These are phyloP conservation scores for Curvularia spicifera DNA, from an alignment of 2,329 filamentous ascomycete genomes.

Conservation along the genomic window DNA sequence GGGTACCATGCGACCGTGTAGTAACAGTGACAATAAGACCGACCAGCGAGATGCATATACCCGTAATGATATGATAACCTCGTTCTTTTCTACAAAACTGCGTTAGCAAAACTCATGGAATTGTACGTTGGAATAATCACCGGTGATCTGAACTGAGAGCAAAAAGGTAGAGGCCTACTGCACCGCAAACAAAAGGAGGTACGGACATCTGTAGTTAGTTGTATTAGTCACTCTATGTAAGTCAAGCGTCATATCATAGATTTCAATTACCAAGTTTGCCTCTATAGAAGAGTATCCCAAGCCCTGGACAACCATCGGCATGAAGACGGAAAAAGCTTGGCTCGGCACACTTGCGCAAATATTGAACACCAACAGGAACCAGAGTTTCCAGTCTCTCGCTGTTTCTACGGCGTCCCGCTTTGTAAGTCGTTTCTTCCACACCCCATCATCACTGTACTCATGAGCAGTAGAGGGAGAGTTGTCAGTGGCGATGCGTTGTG, in stretches of 20 bases:
- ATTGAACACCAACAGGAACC: constrained; percentile 46
- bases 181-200: constrained; percentile 56
- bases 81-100: constrained; percentile 17
- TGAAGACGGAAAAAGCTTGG: constrained; percentile 51
- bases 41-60: constrained; percentile 53
- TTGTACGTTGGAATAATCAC: not conserved
- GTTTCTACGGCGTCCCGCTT: constrained; percentile 28
- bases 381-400: constrained; percentile 31
- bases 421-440: constrained; percentile 19
- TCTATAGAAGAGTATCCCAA: constrained; percentile 27
- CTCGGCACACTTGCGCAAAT: constrained; percentile 52
- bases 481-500: constrained; percentile 25
- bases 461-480: constrained; percentile 12
- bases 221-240: not conserved
- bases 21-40: constrained; percentile 28
- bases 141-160: constrained; percentile 54
- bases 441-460: constrained; percentile 5
- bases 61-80: constrained; percentile 52
- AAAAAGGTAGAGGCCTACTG: constrained; percentile 54
- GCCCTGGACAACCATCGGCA: constrained; percentile 56
- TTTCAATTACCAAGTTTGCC: constrained; percentile 25
- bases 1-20: constrained; percentile 5
- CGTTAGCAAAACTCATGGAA: not conserved
- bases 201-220: constrained; percentile 49
- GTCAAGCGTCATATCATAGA: not conserved